Conservation (phyloP, 2,329 filamentous ascomycete species). For the Pseudogymnoascus sp. region DNA sequence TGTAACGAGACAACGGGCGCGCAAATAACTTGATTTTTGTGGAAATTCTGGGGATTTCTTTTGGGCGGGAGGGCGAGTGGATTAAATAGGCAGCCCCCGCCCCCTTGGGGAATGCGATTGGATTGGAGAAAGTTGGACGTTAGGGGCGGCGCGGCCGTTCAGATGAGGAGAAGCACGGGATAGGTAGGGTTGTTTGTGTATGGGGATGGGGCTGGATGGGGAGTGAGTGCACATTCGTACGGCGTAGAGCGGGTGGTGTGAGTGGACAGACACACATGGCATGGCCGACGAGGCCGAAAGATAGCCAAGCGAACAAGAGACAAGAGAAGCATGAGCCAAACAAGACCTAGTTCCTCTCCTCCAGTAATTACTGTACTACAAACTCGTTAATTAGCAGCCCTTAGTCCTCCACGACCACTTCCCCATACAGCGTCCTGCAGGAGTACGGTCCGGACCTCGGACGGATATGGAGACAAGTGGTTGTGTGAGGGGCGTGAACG, state of each 20-base stretch:
- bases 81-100: conserved; percentile 1
- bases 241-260: not conserved
- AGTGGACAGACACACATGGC: not conserved
- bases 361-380: not conserved
- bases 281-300: not conserved
- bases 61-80: not conserved
- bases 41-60: not conserved
- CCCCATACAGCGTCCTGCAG: conserved; percentile 1
- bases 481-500: not conserved
- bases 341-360: not conserved
- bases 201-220: not conserved
- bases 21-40: conserved; percentile 6
- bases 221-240: too few relatives aligned
- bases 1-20: not conserved
- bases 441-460: not conserved
- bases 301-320: not conserved
- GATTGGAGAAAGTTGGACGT: not conserved
- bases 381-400: not conserved
- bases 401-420: not conserved
- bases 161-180: not conserved
- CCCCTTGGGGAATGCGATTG: not conserved
- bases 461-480: not conserved
- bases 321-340: not conserved
- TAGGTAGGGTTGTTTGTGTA: not conserved
- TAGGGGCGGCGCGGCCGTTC: not conserved